Base-by-base conservation (phyloP, 2,329 filamentous ascomycete species). In the Phaeosphaeriaceae sp. region DNA sequence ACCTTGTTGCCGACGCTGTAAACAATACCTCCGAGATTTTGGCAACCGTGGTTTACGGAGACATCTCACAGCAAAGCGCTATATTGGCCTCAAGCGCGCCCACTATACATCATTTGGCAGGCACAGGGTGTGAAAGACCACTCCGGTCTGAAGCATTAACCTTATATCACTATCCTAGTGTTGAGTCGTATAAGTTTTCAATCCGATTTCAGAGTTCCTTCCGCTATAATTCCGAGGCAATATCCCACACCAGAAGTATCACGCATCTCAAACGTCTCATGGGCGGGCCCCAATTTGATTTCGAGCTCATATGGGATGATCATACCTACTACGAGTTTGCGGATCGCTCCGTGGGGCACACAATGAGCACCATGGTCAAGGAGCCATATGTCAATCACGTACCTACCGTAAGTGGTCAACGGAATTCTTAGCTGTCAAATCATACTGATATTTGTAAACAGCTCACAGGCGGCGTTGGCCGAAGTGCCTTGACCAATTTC, bases 371-470 rank as follows among this genome's bases (percentile, higher is more conserved):
- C 0, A 90, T 91, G 87, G 87, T 90, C 1, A 78, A 86, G 44
- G 85, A 90, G 68, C 88, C 87, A 2, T 90, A 90, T 60, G 88
- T 91, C 1, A 90, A 90, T 62, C 86, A 90, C 64, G 76, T 90
- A 2, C 85, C 87, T 0, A 89, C 87, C 6, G 46, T 58, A 46
- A 21, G 45, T 26, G 23, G 7, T 26, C 23, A 26, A n/a, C n/a
- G n/a, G n/a, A n/a, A n/a, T n/a, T n/a, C n/a, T n/a, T n/a, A n/a
- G n/a, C n/a, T n/a, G n/a, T n/a, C n/a, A n/a, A n/a, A n/a, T n/a
- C 29, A 21, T 18, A 33, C 29, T 53, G 13, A 44, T 39, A 23
- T 23, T 13, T 4, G n/a, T n/a, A 21, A 28, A 7, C 18, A 57
- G 54, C 77, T 84, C 53, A 73, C 78, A 23, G 88, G 88, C 2